Percentiles rank a stretch among this genome's conserved stretches.
These are phyloP conservation scores for Parastagonospora avenae DNA, from an alignment of 2,329 filamentous ascomycete species.

Conservation along the genomic window DNA sequence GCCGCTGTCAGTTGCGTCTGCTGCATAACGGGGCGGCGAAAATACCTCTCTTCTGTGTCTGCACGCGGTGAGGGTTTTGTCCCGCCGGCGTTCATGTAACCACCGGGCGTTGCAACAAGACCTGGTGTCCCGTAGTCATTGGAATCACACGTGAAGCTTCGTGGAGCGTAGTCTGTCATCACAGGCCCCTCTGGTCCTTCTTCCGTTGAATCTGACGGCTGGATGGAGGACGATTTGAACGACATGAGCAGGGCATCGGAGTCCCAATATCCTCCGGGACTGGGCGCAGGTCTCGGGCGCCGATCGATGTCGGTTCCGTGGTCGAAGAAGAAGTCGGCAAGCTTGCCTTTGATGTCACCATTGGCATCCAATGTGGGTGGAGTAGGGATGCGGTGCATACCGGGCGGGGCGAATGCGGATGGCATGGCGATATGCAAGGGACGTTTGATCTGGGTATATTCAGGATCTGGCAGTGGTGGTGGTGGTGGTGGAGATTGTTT, in stretches of 20 bases:
- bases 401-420: slow-evolving; percentile 34
- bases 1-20: slow-evolving; percentile 5
- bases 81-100: slow-evolving; percentile 11
- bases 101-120: slow-evolving; percentile 5
- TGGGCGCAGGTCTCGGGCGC: slow-evolving; percentile 8
- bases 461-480: neutral
- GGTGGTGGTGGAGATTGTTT: slow-evolving; percentile 5
- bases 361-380: slow-evolving; percentile 29
- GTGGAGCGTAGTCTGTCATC: neutral
- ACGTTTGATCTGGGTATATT: neutral
- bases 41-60: slow-evolving; percentile 16
- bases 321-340: slow-evolving; percentile 44
- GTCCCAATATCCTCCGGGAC: slow-evolving; percentile 38
- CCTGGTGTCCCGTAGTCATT: slow-evolving; percentile 9
- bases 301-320: slow-evolving; percentile 9
- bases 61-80: neutral
- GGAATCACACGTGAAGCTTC: slow-evolving; percentile 3
- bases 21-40: slow-evolving; percentile 12
- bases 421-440: slow-evolving; percentile 21
- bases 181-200: slow-evolving; percentile 30
- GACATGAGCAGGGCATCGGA: slow-evolving; percentile 45
- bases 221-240: slow-evolving; percentile 19
- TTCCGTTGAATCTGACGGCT: slow-evolving; percentile 11
- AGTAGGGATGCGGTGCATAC: slow-evolving; percentile 29
- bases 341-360: slow-evolving; percentile 33